A percentile compares a stretch with the other conserved stretches of the same genome.
phyloP scores from a whole-genome alignment of 768 basidiomycete species.

The Lentinus tigrinus region DNA sequence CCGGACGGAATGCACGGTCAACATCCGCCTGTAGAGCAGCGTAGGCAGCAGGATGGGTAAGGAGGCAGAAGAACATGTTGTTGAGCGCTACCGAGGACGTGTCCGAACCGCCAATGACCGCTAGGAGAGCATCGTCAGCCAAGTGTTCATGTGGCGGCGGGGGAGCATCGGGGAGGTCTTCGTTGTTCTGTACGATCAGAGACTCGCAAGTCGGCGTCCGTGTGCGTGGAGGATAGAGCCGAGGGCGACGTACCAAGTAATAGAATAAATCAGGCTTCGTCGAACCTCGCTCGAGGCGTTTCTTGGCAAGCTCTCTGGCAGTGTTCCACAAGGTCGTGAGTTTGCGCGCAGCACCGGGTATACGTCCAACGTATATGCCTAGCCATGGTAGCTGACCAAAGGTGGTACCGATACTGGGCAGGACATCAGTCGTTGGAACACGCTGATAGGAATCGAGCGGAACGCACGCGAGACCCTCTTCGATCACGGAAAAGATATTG shows the following conservation, averaged over 20 bases:
- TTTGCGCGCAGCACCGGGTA: background rate
- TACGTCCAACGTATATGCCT: background rate
- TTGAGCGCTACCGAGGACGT: constrained; percentile 26
- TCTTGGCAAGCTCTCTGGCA: background rate
- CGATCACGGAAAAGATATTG: constrained; percentile 43
- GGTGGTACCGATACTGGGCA: background rate
- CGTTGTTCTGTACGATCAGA: constrained; percentile 10
- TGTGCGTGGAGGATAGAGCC: no score
- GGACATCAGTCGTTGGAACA: no score
- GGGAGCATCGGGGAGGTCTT: constrained; percentile 5
- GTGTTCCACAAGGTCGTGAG: background rate
- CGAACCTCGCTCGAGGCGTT: background rate
- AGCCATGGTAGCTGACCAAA: constrained; percentile 10
- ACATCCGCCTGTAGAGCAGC: constrained; percentile 24
- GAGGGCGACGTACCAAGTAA: background rate
- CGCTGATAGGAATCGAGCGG: background rate
- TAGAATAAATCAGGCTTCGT: background rate
- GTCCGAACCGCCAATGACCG: constrained; percentile 30
- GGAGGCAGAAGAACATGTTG: constrained; percentile 24
- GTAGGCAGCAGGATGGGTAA: constrained; percentile 16
- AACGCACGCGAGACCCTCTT: constrained; percentile 29
- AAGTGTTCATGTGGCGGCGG: constrained; percentile 3
- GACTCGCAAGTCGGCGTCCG: no score
- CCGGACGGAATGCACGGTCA: constrained; percentile 22
- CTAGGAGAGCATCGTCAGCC: constrained; percentile 18